Conservation (phyloP, 495 filamentous ascomycete genomes). For the Daldinia bambusicola region DNA sequence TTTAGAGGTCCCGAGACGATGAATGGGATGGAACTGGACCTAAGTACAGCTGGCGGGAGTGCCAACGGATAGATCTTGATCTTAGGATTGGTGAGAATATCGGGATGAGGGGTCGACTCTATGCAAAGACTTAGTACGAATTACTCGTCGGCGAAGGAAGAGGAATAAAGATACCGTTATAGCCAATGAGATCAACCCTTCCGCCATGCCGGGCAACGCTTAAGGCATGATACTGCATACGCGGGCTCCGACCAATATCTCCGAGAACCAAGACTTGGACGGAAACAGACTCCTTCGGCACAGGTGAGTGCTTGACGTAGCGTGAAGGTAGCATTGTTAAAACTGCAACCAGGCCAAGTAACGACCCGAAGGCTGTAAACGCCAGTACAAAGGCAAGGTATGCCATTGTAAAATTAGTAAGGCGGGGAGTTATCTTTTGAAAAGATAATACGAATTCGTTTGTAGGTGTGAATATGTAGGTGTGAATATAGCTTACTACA, state of each 20-base stretch:
- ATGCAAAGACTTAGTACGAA: constrained; percentile 28
- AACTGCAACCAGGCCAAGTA: constrained; percentile 30
- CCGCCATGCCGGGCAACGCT: constrained; percentile 88
- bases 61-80: constrained; percentile 75
- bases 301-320: constrained; percentile 44
- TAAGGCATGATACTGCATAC: constrained; percentile 98
- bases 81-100: constrained; percentile 69
- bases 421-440: constrained; percentile 3
- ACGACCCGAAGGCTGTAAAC: constrained; percentile 36
- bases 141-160: constrained; percentile 1
- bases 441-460: neutral
- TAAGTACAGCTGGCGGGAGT: constrained; percentile 68
- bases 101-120: constrained; percentile 72
- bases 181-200: constrained; percentile 86
- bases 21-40: constrained; percentile 78
- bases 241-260: constrained; percentile 93
- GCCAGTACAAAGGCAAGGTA: constrained; percentile 41
- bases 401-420: constrained; percentile 42
- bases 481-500: constrained; percentile 7
- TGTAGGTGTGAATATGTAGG: neutral
- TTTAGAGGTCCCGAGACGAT: constrained; percentile 84
- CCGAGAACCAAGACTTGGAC: constrained; percentile 95
- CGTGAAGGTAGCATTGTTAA: constrained; percentile 40
- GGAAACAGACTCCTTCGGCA: constrained; percentile 50
- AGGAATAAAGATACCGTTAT: constrained; percentile 67